Evolutionary conservation across 1,284 basidiomycete species (phyloP), one percentile per base, ranked within the genome.

Genomic region (Pyrrhoderma lamaoense): DNA sequence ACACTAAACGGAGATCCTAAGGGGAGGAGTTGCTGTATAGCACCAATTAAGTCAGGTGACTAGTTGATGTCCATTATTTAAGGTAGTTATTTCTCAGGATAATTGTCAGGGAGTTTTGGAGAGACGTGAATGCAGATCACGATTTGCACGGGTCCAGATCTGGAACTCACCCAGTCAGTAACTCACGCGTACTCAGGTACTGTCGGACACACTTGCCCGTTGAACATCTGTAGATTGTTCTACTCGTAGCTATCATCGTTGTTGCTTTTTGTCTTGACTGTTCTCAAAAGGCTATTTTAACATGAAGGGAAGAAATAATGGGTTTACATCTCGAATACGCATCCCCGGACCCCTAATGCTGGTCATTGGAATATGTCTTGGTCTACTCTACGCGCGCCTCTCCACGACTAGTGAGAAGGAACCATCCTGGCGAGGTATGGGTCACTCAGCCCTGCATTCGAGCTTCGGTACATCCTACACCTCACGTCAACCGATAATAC

Each of bases 401-500:
- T 52, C 50, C 8, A 45, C 49, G 23, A 36, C 23, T 16, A 35
- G 27, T 13, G 44, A 34, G 14, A 14, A 38, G 21, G 48, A 52
- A 31, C 21, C 38, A 16, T 59, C 72, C n/a, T 85, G 82, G 82
- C 66, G 75, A 48, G 73, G 73, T 16, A 69, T 72, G 5, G 73
- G 73, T 59, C 67, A 74, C 2, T 75, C 77, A 42, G 62, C 65
- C 52, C 75, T 70, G 55, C 63, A 50, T n/a, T 52, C 50, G 14
- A 47, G 48, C n/a, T 46, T 47, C 19, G 53, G 53, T 47, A 77
- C 74, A 56, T 69, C 76, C 49, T 40, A 5, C 4, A 73, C 75
- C 47, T 72, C 74, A 49, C 76, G 75, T 25, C 79, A 83, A 51
- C 75, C 78, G 16, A 73, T 88, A 39, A 74, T 77, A 23, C 65